Conservation (phyloP, 106 monocot genomes). For the Phalaenopsis aphrodite region DNA sequence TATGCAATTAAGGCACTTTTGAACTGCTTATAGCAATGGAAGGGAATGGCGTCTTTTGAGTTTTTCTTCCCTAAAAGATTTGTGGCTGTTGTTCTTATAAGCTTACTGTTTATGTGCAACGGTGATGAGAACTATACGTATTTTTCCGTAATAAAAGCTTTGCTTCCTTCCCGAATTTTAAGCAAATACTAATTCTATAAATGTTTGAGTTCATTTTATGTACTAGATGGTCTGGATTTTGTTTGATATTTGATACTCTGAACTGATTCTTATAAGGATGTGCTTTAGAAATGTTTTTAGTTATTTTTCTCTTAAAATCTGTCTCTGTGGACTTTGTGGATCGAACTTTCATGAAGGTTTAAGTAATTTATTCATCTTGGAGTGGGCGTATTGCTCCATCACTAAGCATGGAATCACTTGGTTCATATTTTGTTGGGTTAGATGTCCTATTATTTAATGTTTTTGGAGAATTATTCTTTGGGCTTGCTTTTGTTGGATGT, state of each 20-base stretch:
- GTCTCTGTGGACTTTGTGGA: constrained; percentile 7
- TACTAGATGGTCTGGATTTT: constrained; percentile 3
- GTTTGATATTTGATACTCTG: constrained; percentile 15
- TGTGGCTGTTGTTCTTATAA: background rate
- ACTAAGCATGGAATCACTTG: background rate
- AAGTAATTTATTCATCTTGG: background rate
- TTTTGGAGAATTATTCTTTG: background rate
- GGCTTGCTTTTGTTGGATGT: background rate
- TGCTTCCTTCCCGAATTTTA: background rate
- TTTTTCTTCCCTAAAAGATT: background rate
- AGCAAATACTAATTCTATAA: constrained; percentile 5
- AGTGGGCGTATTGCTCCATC: background rate
- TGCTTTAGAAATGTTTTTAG: background rate
- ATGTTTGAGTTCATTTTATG: background rate
- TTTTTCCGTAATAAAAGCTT: background rate
- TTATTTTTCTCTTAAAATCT: background rate
- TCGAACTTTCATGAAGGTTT: background rate
- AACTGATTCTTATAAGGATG: constrained; percentile 6
- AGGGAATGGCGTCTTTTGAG: constrained; percentile 10
- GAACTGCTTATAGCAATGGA: constrained; percentile 5
- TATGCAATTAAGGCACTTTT: constrained; percentile 7
- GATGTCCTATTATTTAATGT: background rate
- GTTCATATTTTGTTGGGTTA: background rate
- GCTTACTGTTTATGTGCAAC: background rate
- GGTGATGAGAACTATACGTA: constrained; percentile 14